Conservation (phyloP, 2,329 filamentous ascomycete genomes). For the Sclerotinia minor region DNA sequence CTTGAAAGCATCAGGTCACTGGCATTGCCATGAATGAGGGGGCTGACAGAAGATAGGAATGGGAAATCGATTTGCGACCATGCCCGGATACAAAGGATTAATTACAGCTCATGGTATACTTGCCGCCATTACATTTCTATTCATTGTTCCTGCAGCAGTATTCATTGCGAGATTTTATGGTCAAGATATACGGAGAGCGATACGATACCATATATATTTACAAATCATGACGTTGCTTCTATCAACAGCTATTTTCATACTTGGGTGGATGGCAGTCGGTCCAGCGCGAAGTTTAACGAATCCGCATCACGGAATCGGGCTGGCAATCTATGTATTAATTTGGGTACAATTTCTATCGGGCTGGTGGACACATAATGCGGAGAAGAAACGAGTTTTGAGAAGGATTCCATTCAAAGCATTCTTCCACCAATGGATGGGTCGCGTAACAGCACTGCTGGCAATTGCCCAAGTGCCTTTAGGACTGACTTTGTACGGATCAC, state of each 20-base stretch:
- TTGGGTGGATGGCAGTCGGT: conserved; percentile 79
- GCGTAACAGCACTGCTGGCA: conserved; percentile 75
- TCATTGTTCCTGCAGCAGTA: conserved; percentile 72
- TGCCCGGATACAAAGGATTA: conserved; percentile 69
- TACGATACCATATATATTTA: conserved; percentile 72
- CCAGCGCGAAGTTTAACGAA: conserved; percentile 71
- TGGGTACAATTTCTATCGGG: conserved; percentile 71
- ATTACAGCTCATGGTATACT: conserved; percentile 72
- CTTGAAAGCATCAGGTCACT: conserved; percentile 27
- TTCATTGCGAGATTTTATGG: conserved; percentile 72
- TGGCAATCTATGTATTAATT: conserved; percentile 74
- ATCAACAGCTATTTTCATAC: conserved; percentile 68
- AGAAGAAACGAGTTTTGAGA: conserved; percentile 48
- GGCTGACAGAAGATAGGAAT: conserved; percentile 53
- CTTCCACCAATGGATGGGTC: conserved; percentile 85
- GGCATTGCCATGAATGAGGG: conserved; percentile 27
- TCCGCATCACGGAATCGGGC: conserved; percentile 80
- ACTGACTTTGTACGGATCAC: conserved; percentile 88
- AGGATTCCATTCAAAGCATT: conserved; percentile 41
- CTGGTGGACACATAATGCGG: conserved; percentile 52
- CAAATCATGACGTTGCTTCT: conserved; percentile 69
- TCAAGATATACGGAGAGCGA: conserved; percentile 58
- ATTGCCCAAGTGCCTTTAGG: conserved; percentile 87
- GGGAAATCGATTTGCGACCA: conserved; percentile 73
- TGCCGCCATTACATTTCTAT: conserved; percentile 70